Base-by-base conservation (phyloP, 139 green algal species). In the Monoraphidium neglectum region DNA sequence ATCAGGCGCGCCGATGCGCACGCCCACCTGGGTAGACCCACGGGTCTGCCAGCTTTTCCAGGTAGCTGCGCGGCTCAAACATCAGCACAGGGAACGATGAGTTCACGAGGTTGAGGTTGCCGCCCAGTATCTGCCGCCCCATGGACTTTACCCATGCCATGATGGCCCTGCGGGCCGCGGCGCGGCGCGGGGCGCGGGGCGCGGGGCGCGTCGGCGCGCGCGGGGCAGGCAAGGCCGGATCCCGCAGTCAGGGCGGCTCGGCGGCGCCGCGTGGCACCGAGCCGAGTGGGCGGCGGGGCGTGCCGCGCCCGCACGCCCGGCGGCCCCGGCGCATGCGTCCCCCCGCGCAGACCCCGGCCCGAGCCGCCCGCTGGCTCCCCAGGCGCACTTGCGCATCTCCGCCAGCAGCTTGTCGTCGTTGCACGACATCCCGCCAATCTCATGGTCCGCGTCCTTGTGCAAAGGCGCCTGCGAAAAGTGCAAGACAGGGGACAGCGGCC, bases 1-100 rank as follows among this genome's bases (percentile, higher is more conserved):
- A 65, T 10, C 18, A 23, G 18, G 18, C 24, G 57, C 57, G 24
- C 18, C 26, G 57, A 15, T 32, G 18, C 43, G 43, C 43, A 12
- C 43, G 43, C 43, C 8, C 43, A 47, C 16, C 21, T 4, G 87
- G 77, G 73, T 90, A 85, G 3, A 93, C 87, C 89, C 90, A 95
- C 0, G 91, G 85, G 66, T 97, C 93, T 13, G 90, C 82, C 46
- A 97, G 83, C 80, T 97, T 97, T 60, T 97, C 79, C 49, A 97
- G 84, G 76, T 97, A 97, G 70, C 77, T 89, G 15, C 92, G 84
- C 18, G 92, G 89, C 83, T 97, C 92, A 76, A 97, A 97, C 74
- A 94, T 94, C 53, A 77, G 86, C 33, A 96, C 92, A 1, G 93
- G 93, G 73, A 97, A 87, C 3, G 87, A 89, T 21, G 92, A 86